phyloP scores from a whole-genome alignment of 2,329 filamentous ascomycete genomes.

The Helotiales sp. region DNA sequence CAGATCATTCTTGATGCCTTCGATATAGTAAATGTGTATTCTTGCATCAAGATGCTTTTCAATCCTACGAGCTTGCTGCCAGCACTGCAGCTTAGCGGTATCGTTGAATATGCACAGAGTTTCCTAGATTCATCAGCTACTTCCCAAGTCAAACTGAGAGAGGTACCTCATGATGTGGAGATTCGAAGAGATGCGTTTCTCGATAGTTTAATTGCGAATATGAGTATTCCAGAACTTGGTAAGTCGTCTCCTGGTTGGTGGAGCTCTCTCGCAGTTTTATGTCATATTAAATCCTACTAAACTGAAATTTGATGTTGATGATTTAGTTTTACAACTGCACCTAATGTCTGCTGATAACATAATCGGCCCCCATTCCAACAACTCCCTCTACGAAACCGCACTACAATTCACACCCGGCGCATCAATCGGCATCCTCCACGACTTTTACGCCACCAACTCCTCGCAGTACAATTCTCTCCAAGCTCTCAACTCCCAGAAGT shows the following conservation, averaged over 20 bases:
- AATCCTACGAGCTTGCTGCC: not conserved
- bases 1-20: not conserved
- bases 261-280: no score
- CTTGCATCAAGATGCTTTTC: not conserved
- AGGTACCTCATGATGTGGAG: not conserved
- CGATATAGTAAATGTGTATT: not conserved
- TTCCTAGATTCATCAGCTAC: not conserved
- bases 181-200: constrained; percentile 13
- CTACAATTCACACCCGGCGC: constrained; percentile 36
- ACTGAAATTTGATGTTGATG: not conserved
- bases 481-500: constrained; percentile 38
- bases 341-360: constrained; percentile 46
- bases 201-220: constrained; percentile 18
- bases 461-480: constrained; percentile 44
- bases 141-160: not conserved
- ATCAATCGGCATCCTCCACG: constrained; percentile 43
- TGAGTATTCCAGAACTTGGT: constrained; percentile 22
- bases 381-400: constrained; percentile 33
- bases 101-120: not conserved
- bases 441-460: constrained; percentile 45
- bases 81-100: not conserved
- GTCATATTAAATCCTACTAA: not conserved
- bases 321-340: constrained; percentile 42
- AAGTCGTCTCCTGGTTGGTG: not conserved
- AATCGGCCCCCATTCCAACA: constrained; percentile 31